These are phyloP conservation scores for Colletotrichum falcatum DNA, from an alignment of 2,329 filamentous ascomycete species.

Conservation along the genomic window DNA sequence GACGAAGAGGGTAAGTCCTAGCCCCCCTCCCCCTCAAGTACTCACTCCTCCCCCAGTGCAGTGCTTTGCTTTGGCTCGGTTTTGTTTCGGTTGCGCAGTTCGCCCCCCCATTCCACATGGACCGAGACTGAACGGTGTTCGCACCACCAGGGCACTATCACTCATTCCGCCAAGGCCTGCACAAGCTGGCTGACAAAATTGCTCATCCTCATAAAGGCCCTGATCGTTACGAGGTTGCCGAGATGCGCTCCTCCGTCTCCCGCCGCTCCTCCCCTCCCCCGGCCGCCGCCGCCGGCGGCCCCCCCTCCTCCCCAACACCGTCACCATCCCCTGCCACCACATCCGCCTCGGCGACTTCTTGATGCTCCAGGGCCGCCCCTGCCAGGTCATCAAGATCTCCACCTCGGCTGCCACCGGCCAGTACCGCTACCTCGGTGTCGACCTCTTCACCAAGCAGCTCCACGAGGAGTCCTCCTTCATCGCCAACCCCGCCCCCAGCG, in stretches of 20 bases:
- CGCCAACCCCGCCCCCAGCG: slow-evolving; percentile 95
- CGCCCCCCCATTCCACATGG: slow-evolving; percentile 32
- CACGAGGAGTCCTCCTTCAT: slow-evolving; percentile 99
- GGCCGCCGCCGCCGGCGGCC: slow-evolving; percentile 49
- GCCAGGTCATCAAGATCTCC: slow-evolving; percentile 99
- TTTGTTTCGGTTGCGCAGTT: slow-evolving; percentile 39
- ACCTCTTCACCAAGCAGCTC: slow-evolving; percentile 99
- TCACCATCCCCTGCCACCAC: slow-evolving; percentile 99
- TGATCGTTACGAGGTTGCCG: slow-evolving; percentile 58
- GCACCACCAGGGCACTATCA: slow-evolving; percentile 65
- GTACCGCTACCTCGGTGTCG: slow-evolving; percentile 99
- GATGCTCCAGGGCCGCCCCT: slow-evolving; percentile 98
- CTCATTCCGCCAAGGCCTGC: slow-evolving; percentile 67
- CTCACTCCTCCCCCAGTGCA: slow-evolving; percentile 9
- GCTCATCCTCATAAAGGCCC: slow-evolving; percentile 59
- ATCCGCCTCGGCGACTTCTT: slow-evolving; percentile 98
- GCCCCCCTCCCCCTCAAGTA: slow-evolving; percentile 4
- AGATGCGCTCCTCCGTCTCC: slow-evolving; percentile 53
- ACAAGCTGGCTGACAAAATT: slow-evolving; percentile 69
- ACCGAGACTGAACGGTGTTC: slow-evolving; percentile 36
- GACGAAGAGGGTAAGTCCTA: slow-evolving; percentile 69
- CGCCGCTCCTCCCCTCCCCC: slow-evolving; percentile 46
- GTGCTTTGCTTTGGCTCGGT: slow-evolving; percentile 35
- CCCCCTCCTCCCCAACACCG: slow-evolving; percentile 76
- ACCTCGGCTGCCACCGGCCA: slow-evolving; percentile 98